Conservation (phyloP, 2,329 filamentous ascomycete species). For the Pseudonectria buxi region DNA sequence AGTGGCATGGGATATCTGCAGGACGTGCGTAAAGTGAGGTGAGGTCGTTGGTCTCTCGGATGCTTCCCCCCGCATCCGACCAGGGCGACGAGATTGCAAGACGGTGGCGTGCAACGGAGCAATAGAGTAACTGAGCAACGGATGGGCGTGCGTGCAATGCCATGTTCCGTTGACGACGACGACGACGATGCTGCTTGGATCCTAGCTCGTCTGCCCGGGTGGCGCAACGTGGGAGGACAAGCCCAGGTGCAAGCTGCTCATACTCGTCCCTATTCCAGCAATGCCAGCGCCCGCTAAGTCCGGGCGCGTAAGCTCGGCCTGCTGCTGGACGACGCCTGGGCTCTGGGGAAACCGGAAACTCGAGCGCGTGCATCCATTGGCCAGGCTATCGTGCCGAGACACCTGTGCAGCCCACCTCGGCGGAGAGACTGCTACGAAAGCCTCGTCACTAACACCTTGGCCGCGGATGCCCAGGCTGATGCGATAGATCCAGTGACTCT, state of each 20-base stretch:
- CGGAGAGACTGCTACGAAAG: slow-evolving; percentile 14
- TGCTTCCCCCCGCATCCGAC: too few species aligned
- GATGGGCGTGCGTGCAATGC: too few species aligned
- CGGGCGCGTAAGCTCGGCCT: slow-evolving; percentile 48
- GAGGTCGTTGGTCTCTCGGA: too few species aligned
- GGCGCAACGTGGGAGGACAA: slow-evolving; percentile 28
- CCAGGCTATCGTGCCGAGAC: slow-evolving; percentile 4
- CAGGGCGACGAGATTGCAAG: too few species aligned
- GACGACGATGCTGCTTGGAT: neutral
- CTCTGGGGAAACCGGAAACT: slow-evolving; percentile 42
- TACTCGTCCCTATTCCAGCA: neutral
- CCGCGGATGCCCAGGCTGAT: slow-evolving; percentile 32
- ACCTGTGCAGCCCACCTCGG: slow-evolving; percentile 13
- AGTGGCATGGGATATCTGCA: too few species aligned
- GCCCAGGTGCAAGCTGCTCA: neutral
- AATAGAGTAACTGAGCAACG: too few species aligned
- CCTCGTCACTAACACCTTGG: slow-evolving; percentile 11
- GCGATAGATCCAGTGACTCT: slow-evolving; percentile 39
- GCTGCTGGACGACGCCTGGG: slow-evolving; percentile 39
- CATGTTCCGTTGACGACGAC: too few species aligned
- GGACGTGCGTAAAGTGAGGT: too few species aligned
- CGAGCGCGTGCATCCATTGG: slow-evolving; percentile 38
- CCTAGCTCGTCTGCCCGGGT: slow-evolving; percentile 14
- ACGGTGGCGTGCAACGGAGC: too few species aligned
- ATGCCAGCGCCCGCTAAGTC: slow-evolving; percentile 33